Conservation (phyloP, 2,329 filamentous ascomycete species). For the Diaporthe vexans region DNA sequence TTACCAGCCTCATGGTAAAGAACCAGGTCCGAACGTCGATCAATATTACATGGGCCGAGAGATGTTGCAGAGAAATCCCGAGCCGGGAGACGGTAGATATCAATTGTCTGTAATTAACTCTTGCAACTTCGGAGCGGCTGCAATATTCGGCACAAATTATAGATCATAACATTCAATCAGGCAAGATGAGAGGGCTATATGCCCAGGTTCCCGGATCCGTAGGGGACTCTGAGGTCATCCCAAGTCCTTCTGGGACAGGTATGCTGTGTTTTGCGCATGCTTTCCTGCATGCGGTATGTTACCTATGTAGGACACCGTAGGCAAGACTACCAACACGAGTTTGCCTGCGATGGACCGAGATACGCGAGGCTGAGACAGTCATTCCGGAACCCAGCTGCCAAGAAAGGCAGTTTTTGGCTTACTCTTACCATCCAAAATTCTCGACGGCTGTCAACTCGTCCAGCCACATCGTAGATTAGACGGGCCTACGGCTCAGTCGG, state of each 20-base stretch:
- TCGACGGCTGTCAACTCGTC: slow-evolving; percentile 26
- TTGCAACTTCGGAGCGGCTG: not conserved
- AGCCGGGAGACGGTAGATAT: slow-evolving; percentile 10
- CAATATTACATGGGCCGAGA: not conserved
- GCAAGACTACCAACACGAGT: not conserved
- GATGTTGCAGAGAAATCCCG: not conserved
- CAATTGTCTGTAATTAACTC: not conserved
- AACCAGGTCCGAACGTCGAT: not conserved
- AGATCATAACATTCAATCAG: not conserved
- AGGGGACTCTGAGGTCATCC: slow-evolving; percentile 7
- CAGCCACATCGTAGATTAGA: slow-evolving; percentile 9
- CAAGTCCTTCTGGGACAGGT: not conserved
- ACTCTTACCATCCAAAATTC: slow-evolving; percentile 11
- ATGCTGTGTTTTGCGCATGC: slow-evolving; percentile 22
- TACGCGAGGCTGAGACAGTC: slow-evolving; percentile 11
- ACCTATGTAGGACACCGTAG: slow-evolving; percentile 2
- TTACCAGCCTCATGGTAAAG: slow-evolving; percentile 29
- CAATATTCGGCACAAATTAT: not conserved
- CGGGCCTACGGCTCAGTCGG: slow-evolving; percentile 6
- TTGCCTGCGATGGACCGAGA: not conserved
- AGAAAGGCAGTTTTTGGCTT: slow-evolving; percentile 11
- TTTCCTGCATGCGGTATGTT: slow-evolving; percentile 18
- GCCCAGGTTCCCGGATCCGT: not conserved
- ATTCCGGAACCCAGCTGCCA: slow-evolving; percentile 4
- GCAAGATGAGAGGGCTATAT: slow-evolving; percentile 15